Percentiles rank a stretch among this genome's conserved stretches.
Conservation (phyloP, 1,284 basidiomycete genomes). For the Ustilago loliicola region DNA sequence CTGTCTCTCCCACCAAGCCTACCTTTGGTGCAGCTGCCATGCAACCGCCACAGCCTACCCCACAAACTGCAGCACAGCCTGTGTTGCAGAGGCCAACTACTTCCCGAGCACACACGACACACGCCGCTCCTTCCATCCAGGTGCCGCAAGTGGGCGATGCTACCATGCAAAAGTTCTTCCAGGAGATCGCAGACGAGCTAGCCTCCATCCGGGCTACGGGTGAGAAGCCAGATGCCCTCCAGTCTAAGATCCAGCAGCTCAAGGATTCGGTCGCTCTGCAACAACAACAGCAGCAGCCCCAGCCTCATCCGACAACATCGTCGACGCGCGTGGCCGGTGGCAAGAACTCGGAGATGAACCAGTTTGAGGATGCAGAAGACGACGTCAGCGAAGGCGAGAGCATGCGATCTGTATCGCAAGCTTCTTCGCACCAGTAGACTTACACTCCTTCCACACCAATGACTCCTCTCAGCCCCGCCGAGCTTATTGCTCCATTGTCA, state of each 20-base stretch:
- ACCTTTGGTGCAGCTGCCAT: constrained; percentile 27
- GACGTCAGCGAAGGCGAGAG: constrained; percentile 67
- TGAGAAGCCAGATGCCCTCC: constrained; percentile 71
- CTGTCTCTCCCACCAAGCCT: constrained; percentile 49
- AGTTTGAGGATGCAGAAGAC: constrained; percentile 75
- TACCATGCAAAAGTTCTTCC: constrained; percentile 82
- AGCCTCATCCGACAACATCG: constrained; percentile 18
- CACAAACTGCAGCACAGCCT: constrained; percentile 12
- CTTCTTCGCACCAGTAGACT: constrained; percentile 52
- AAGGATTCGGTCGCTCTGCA: constrained; percentile 66
- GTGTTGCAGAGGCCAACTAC: constrained; percentile 26
- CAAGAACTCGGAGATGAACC: constrained; percentile 65
- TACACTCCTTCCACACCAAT: constrained; percentile 49
- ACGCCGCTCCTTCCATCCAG: constrained; percentile 58
- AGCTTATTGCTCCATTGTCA: constrained; percentile 49
- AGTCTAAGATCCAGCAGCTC: constrained; percentile 71
- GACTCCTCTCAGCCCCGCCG: constrained; percentile 57
- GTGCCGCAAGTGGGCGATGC: constrained; percentile 74
- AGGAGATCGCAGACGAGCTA: constrained; percentile 84
- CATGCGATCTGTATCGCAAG: constrained; percentile 52
- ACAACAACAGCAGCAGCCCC: constrained; percentile 40
- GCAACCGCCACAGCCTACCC: constrained; percentile 22
- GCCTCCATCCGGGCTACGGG: constrained; percentile 74
- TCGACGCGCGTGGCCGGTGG: constrained; percentile 11
- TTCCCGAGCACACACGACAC: constrained; percentile 54